phyloP scores from a whole-genome alignment of 345 rosid species.

The Citrus sp. region DNA sequence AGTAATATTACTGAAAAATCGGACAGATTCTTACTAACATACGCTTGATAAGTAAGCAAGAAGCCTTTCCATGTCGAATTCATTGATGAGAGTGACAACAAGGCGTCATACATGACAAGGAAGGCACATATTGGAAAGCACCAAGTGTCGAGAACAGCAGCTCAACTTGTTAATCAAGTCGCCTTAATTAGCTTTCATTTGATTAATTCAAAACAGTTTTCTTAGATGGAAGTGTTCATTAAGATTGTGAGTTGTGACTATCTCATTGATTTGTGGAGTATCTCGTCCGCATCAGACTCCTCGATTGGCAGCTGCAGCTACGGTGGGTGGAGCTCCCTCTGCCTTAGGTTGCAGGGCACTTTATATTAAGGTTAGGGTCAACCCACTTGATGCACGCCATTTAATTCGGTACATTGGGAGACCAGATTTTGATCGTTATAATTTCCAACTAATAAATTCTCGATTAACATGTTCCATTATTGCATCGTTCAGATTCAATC shows the following conservation, averaged over 20 bases:
- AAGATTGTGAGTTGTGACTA: neutral
- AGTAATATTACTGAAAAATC: too few relatives aligned
- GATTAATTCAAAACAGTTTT: neutral
- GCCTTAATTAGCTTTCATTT: neutral
- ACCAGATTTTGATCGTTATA: too few relatives aligned
- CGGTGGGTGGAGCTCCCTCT: slow-evolving; percentile 10
- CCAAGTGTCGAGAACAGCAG: neutral
- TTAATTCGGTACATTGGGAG: neutral
- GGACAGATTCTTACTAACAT: too few relatives aligned
- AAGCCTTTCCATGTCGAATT: too few relatives aligned
- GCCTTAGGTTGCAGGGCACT: slow-evolving; percentile 8
- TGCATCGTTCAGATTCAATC: neutral
- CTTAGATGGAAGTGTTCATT: neutral
- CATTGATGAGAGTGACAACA: neutral
- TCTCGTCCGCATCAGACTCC: neutral
- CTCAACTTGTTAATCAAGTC: neutral
- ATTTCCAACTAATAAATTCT: neutral
- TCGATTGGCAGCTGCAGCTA: neutral
- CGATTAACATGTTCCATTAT: neutral
- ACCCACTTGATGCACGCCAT: neutral
- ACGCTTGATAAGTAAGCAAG: too few relatives aligned
- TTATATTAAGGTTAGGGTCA: neutral
- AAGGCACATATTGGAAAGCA: neutral
- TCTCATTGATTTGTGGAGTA: neutral
- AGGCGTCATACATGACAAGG: too few relatives aligned